phyloP scores from a whole-genome alignment of 257 asterid species.

The Nicotiana undulata region DNA sequence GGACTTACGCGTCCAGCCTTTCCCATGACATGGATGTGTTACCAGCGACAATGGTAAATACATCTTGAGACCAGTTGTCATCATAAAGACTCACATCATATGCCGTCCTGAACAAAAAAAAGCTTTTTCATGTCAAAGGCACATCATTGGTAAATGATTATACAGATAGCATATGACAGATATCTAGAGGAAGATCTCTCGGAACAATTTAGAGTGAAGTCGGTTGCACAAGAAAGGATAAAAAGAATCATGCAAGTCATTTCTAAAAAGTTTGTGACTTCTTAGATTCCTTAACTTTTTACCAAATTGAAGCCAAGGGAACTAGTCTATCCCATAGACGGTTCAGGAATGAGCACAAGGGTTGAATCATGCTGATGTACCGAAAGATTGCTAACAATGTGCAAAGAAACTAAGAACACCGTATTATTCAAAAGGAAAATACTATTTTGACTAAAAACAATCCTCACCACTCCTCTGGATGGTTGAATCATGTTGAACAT shows the following conservation, averaged over 20 bases:
- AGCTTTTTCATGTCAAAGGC: conserved; percentile 4
- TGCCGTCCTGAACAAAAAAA: conserved; percentile 58
- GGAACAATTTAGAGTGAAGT: neutral
- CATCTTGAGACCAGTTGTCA: conserved; percentile 63
- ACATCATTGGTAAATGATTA: neutral
- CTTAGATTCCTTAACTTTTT: neutral
- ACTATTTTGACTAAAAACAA: neutral
- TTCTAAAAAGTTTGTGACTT: neutral
- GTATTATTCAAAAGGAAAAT: no score
- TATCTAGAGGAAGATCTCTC: neutral
- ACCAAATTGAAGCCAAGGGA: neutral
- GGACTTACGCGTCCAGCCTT: conserved; percentile 84
- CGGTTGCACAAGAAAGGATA: neutral
- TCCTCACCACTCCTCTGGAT: no score
- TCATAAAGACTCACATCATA: conserved; percentile 80
- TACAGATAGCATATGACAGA: neutral
- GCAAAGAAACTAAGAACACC: neutral
- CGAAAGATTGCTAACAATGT: neutral
- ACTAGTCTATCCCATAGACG: neutral
- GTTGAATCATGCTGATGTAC: neutral
- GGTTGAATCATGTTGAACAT: no score
- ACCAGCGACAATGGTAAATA: conserved; percentile 56
- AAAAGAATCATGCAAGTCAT: neutral
- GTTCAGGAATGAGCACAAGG: neutral
- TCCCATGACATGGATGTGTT: conserved; percentile 92